These are phyloP conservation scores for Malus sylvestris DNA, from an alignment of 306 rosid genomes.

Conservation along the genomic window DNA sequence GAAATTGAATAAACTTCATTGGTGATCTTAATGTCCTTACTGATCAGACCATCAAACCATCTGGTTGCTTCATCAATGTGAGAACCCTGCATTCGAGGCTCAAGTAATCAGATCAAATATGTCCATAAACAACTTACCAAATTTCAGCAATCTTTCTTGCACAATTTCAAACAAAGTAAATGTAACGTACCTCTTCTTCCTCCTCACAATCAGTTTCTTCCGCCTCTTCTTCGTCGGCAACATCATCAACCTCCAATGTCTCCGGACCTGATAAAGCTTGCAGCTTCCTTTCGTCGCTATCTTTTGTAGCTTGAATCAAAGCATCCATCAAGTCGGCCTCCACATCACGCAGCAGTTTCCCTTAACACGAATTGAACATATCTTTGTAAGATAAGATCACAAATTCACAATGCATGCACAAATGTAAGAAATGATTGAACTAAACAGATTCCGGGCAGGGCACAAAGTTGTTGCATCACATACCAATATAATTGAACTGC, in stretches of 20 bases:
- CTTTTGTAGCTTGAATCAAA: slow-evolving; percentile 68
- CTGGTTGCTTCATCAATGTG: slow-evolving; percentile 36
- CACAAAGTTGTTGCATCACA: not conserved
- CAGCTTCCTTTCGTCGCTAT: slow-evolving; percentile 50
- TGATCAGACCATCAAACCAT: slow-evolving; percentile 78
- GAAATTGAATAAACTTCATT: slow-evolving; percentile 77
- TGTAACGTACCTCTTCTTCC: slow-evolving; percentile 49
- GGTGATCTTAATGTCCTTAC: slow-evolving; percentile 56
- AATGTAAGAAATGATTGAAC: not conserved
- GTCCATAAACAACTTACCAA: not conserved
- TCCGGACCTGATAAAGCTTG: slow-evolving; percentile 44
- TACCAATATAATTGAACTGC: slow-evolving; percentile 91
- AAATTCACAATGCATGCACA: not conserved
- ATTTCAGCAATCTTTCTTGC: not conserved
- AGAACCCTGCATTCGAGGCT: slow-evolving; percentile 41
- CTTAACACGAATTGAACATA: slow-evolving; percentile 34
- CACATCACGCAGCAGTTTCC: slow-evolving; percentile 62
- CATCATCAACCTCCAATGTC: slow-evolving; percentile 24
- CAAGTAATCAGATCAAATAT: slow-evolving; percentile 13
- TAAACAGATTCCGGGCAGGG: not conserved
- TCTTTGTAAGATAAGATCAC: not conserved
- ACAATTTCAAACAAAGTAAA: not conserved
- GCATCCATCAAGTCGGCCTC: slow-evolving; percentile 76
- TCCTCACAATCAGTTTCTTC: slow-evolving; percentile 43
- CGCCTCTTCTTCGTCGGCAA: slow-evolving; percentile 21